Conservation (phyloP, 1,284 basidiomycete species). For the Tylopilus orsonianus region DNA sequence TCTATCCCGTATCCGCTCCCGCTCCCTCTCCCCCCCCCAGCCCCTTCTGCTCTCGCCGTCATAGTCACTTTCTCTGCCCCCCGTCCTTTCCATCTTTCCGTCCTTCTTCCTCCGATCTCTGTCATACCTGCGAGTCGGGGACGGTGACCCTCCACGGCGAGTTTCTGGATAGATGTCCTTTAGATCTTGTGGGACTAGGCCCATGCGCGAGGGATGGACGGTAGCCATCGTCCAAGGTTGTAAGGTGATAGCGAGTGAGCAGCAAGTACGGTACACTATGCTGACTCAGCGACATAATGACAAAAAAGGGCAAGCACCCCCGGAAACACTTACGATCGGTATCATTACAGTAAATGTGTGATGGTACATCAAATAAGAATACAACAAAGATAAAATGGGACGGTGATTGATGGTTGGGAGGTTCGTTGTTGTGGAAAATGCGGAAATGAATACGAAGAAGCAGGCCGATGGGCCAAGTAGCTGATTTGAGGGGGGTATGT, state of each 20-base stretch:
- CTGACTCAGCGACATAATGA: constrained; percentile 17
- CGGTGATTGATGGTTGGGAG: not conserved
- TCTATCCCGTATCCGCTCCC: constrained; percentile 7
- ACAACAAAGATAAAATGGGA: not conserved
- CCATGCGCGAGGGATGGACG: constrained; percentile 50
- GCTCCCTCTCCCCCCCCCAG: constrained; percentile 10
- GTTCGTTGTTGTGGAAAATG: constrained; percentile 9
- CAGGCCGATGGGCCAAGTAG: not conserved
- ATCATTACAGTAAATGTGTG: too few relatives aligned
- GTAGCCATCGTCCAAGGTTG: constrained; percentile 41
- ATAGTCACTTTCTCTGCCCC: constrained; percentile 22
- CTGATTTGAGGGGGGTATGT: constrained; percentile 17
- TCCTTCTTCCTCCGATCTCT: constrained; percentile 17
- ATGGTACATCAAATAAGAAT: constrained; percentile 4
- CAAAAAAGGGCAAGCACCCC: too few relatives aligned
- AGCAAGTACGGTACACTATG: not conserved
- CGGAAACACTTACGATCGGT: too few relatives aligned
- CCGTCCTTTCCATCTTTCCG: constrained; percentile 7
- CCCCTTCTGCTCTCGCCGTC: constrained; percentile 8
- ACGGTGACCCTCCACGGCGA: constrained; percentile 33
- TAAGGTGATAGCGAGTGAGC: not conserved
- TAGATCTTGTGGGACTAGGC: constrained; percentile 43
- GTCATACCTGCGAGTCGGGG: constrained; percentile 19
- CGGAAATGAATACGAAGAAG: not conserved
- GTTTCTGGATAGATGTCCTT: constrained; percentile 17